phyloP scores from a whole-genome alignment of 2,329 filamentous ascomycete genomes.

The Sporothrix dimorphospora region DNA sequence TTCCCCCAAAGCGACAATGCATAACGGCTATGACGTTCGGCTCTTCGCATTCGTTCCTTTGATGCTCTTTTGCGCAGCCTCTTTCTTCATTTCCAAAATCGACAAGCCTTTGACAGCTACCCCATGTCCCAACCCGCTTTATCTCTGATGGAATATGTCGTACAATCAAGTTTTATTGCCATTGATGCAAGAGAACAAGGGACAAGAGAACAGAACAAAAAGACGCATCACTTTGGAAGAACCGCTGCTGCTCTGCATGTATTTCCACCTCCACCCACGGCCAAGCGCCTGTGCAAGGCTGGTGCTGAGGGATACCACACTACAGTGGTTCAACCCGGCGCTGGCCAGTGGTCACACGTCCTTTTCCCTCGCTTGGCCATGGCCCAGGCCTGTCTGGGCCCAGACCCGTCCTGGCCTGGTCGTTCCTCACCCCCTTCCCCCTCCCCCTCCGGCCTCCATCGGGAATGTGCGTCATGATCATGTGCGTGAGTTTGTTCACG shows the following conservation, averaged over 20 bases:
- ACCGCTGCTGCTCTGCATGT: neutral
- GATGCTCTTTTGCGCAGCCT: neutral
- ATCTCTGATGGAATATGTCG: neutral
- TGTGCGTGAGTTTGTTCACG: constrained; percentile 23
- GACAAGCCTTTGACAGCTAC: neutral
- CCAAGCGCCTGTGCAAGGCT: neutral
- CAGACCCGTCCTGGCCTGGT: neutral
- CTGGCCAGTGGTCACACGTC: neutral
- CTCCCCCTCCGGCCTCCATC: neutral
- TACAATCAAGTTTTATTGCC: neutral
- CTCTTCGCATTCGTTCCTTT: neutral
- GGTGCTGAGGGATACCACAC: neutral
- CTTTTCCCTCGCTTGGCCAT: neutral
- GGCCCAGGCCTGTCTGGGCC: neutral
- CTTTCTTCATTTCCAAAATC: neutral
- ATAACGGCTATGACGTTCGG: constrained; percentile 16
- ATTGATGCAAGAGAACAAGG: neutral
- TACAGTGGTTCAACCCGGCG: neutral
- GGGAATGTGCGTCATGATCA: constrained; percentile 24
- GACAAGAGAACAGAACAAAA: neutral
- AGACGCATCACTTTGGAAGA: neutral
- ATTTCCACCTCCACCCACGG: neutral
- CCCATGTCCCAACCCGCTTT: neutral
- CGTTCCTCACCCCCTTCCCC: too few species aligned
- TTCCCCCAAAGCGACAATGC: constrained; percentile 15